Evolutionary conservation across 192 early-diverging fungal species (phyloP), one percentile per base, ranked within the genome.

Genomic region (Linnemannia hyalina): DNA sequence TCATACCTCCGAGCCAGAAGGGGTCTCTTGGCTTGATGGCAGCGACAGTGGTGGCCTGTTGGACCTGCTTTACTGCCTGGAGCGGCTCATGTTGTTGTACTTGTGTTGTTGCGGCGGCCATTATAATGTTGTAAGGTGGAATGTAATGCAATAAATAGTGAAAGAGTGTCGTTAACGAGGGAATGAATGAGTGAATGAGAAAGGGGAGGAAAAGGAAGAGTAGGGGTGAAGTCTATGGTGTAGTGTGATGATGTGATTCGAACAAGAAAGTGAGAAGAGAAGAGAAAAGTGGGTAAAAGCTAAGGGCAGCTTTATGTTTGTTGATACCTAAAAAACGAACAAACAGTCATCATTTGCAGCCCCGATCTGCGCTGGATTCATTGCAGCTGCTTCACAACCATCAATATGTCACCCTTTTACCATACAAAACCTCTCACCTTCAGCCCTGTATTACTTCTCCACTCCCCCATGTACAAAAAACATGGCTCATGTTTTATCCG

Each of bases 1-100:
- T 11, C 20, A 80, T 87, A 88, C 90, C 90, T 82, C 90, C 90
- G 73, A 91, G 87, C 89, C 89, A 91, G 46, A 91, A 91, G 29
- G 90, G 90, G 54, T 88, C 87, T 60, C 80, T 77, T 76, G 68
- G 60, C 65, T 82, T 89, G 65, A 57, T 65, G 44, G 29, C 47
- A 10, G 44, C 70, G 42, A 41, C 36, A 20, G 44, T 9, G 11
- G 65, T 1, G 8, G 76, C 41, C 55, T 81, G 77, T 44, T 73
- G 75, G 55, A 68, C 41, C 10, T 46, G 71, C 70, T 65, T 77
- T 55, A 80, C 74, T 22, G 74, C 20, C n/a, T 75, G 83, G 6
- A 85, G 74, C 46, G 65, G 73, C 44, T 41, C 69, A 10, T 41
- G 72, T 13, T 54, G 77, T 42, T 79, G 77, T 70, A 74, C 70